A percentile compares a stretch with the other conserved stretches of the same genome.
Conservation (phyloP, 2,329 filamentous ascomycete species). For the Dothideomycetes sp. region DNA sequence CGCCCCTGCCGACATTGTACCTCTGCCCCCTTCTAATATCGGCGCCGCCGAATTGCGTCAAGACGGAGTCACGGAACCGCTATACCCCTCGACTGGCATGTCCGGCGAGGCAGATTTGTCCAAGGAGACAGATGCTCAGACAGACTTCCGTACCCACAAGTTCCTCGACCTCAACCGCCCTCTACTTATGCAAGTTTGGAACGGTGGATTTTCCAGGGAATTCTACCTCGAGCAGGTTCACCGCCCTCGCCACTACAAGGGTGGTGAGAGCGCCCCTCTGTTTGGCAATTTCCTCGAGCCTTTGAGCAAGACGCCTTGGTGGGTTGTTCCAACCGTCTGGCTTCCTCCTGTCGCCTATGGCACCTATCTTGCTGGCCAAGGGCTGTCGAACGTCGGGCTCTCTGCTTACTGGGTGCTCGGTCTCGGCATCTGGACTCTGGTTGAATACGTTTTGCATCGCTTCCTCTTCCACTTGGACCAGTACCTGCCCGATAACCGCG, state of each 20-base stretch:
- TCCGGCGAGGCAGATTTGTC: constrained; percentile 77
- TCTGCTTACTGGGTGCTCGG: constrained; percentile 61
- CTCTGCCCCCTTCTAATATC: constrained; percentile 41
- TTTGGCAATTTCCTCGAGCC: constrained; percentile 99
- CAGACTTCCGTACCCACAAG: constrained; percentile 83
- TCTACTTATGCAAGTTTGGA: constrained; percentile 80
- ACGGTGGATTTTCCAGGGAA: constrained; percentile 79
- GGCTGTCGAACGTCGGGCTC: constrained; percentile 41
- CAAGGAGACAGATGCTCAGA: constrained; percentile 66
- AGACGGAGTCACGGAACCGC: constrained; percentile 33
- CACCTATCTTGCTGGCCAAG: constrained; percentile 53
- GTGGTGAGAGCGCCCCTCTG: constrained; percentile 80
- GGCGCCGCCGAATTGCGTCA: constrained; percentile 40
- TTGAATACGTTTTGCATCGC: constrained; percentile 83
- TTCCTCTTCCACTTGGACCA: constrained; percentile 90
- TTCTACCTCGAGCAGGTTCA: constrained; percentile 97
- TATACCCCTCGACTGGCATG: constrained; percentile 69
- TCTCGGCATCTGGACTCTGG: constrained; percentile 72
- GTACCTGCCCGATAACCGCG: constrained; percentile 86
- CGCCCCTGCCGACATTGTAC: constrained; percentile 42
- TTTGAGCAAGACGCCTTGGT: constrained; percentile 93
- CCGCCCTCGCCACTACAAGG: constrained; percentile 89
- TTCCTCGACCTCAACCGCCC: constrained; percentile 85
- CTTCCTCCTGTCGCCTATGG: constrained; percentile 71
- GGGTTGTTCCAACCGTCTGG: constrained; percentile 76